These are phyloP conservation scores for Dalbergia oliveri DNA, from an alignment of 306 rosid species.

Conservation along the genomic window DNA sequence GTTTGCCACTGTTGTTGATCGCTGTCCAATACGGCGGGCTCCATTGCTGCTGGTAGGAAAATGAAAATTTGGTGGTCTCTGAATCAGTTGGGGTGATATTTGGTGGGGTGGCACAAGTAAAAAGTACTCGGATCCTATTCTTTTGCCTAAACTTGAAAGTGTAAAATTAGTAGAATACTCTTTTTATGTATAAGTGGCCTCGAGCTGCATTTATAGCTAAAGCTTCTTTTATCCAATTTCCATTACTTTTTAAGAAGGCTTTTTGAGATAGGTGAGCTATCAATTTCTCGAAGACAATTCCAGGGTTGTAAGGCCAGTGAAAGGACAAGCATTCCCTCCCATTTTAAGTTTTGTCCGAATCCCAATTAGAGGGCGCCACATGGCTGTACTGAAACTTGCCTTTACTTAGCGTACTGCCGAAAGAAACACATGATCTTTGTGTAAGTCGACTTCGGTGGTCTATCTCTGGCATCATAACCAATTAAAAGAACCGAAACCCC, in stretches of 20 bases:
- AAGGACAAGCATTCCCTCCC: slow-evolving; percentile 53
- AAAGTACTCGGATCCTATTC: too few species aligned
- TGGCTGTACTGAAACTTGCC: slow-evolving; percentile 43
- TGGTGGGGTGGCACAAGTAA: too few species aligned
- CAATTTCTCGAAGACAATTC: slow-evolving; percentile 55
- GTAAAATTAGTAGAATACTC: too few species aligned
- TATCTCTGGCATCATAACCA: not conserved
- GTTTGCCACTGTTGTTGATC: slow-evolving; percentile 65
- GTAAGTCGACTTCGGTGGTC: not conserved
- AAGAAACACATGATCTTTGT: slow-evolving; percentile 23
- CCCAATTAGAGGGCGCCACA: slow-evolving; percentile 49
- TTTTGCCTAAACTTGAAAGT: too few species aligned
- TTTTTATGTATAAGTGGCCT: too few species aligned
- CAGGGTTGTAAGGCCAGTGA: slow-evolving; percentile 36
- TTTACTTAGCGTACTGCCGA: slow-evolving; percentile 20
- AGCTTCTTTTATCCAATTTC: too few species aligned
- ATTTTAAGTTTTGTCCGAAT: slow-evolving; percentile 43
- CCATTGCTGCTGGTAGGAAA: slow-evolving; percentile 77
- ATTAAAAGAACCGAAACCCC: slow-evolving; percentile 1
- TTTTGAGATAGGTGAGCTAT: slow-evolving; percentile 63
- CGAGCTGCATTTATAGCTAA: too few species aligned
- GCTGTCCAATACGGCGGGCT: slow-evolving; percentile 64
- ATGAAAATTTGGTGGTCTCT: slow-evolving; percentile 22
- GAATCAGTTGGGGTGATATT: too few species aligned
- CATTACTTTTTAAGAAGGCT: too few species aligned